These are phyloP conservation scores for Physaria fendleri DNA, from an alignment of 345 rosid species.

Conservation along the genomic window DNA sequence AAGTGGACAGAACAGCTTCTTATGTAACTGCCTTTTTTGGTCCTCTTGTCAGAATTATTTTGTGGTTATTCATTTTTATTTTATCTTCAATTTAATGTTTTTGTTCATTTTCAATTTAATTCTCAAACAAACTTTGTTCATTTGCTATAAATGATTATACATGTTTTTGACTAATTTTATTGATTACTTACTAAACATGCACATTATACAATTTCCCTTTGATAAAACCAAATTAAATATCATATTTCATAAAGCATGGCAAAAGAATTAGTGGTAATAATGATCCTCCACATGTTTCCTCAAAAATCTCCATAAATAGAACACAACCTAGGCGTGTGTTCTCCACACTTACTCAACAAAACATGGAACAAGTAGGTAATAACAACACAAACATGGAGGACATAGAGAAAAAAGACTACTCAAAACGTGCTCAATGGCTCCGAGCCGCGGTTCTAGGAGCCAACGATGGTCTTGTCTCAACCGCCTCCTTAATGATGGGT, in stretches of 20 bases:
- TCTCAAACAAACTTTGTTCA: neutral
- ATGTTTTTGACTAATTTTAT: neutral
- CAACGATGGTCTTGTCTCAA: constrained; percentile 79
- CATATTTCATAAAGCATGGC: neutral
- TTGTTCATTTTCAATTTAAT: neutral
- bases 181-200: neutral
- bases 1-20: constrained; percentile 27
- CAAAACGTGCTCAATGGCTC: constrained; percentile 83
- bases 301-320: constrained; percentile 36
- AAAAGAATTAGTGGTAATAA: constrained; percentile 25
- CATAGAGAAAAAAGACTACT: constrained; percentile 41
- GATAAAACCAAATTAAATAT: too few species aligned
- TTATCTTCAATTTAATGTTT: neutral
- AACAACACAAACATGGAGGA: constrained; percentile 30
- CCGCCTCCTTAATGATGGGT: constrained; percentile 84
- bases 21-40: constrained; percentile 25
- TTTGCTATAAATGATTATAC: neutral
- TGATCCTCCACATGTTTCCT: constrained; percentile 35
- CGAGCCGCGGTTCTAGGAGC: constrained; percentile 90
- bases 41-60: too few species aligned
- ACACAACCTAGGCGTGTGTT: neutral
- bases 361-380: constrained; percentile 26
- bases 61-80: neutral
- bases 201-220: neutral
- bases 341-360: constrained; percentile 37